Conservation (phyloP, 2,329 filamentous ascomycete genomes). For the Neocatenulostroma microsporum region DNA sequence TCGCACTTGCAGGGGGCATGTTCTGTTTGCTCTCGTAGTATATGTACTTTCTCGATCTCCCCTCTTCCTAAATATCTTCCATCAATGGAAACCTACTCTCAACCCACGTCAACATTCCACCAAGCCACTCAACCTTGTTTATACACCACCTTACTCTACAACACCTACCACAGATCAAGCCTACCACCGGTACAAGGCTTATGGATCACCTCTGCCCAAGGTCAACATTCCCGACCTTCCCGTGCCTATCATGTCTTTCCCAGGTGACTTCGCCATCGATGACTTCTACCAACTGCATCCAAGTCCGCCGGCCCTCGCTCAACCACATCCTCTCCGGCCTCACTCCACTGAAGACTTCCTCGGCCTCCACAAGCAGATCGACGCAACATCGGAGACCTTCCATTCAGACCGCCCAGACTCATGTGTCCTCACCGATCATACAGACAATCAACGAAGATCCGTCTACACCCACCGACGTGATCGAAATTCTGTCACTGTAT, state of each 20-base stretch:
- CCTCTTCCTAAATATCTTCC: too few relatives aligned
- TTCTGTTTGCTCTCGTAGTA: too few relatives aligned
- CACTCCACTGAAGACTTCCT: slow-evolving; percentile 7
- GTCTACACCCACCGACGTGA: slow-evolving; percentile 1
- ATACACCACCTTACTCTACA: too few relatives aligned
- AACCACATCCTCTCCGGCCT: slow-evolving; percentile 8
- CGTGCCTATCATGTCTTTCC: slow-evolving; percentile 26
- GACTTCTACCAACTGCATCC: slow-evolving; percentile 1
- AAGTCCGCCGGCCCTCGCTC: slow-evolving; percentile 4
- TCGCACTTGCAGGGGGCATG: too few relatives aligned
- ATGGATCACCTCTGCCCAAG: slow-evolving; percentile 28
- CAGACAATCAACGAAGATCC: slow-evolving; percentile 2
- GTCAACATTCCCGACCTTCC: slow-evolving; percentile 21
- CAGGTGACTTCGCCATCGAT: slow-evolving; percentile 4
- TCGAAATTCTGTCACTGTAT: neutral
- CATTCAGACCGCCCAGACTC: slow-evolving; percentile 5
- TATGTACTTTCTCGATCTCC: too few relatives aligned
- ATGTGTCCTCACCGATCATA: slow-evolving; percentile 5
- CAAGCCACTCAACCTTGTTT: too few relatives aligned
- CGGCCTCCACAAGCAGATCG: neutral
- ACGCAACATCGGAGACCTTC: neutral
- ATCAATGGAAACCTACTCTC: too few relatives aligned
- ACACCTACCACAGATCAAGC: too few relatives aligned
- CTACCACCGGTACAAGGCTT: too few relatives aligned
- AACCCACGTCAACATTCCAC: too few relatives aligned